phyloP scores from a whole-genome alignment of 2,329 filamentous ascomycete genomes.

The Aotearoamyces nothofagi region DNA sequence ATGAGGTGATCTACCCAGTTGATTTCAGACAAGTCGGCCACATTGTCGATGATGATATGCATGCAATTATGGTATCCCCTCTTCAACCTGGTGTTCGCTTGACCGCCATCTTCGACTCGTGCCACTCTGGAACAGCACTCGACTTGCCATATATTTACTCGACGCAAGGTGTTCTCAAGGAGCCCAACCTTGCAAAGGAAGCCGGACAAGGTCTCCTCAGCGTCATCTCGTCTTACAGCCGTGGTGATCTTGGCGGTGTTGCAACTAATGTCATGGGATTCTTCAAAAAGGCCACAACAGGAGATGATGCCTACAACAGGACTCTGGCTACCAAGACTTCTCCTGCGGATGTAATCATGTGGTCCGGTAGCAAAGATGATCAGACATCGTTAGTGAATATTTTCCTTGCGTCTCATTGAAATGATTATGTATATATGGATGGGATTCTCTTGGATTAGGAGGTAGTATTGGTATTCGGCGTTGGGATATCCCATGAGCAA shows the following conservation, averaged over 20 bases:
- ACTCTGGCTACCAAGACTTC: conserved; percentile 83
- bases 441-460: not conserved
- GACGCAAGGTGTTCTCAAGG: conserved; percentile 52
- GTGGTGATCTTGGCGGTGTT: conserved; percentile 75
- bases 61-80: conserved; percentile 60
- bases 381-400: conserved; percentile 67
- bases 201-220: conserved; percentile 47
- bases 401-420: conserved; percentile 31
- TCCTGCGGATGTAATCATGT: conserved; percentile 93
- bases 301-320: conserved; percentile 63
- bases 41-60: conserved; percentile 75
- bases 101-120: conserved; percentile 55
- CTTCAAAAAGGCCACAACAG: conserved; percentile 73
- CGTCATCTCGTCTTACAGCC: conserved; percentile 46
- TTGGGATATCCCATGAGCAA: not conserved
- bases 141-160: conserved; percentile 56
- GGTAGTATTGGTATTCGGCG: no score
- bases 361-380: conserved; percentile 89
- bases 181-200: conserved; percentile 53
- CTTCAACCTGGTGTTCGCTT: conserved; percentile 71
- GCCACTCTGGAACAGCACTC: conserved; percentile 50
- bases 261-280: conserved; percentile 67
- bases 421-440: not conserved
- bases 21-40: conserved; percentile 69
- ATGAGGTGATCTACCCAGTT: conserved; percentile 73